Conservation (phyloP, 768 basidiomycete species). For the Suillus decipiens region DNA sequence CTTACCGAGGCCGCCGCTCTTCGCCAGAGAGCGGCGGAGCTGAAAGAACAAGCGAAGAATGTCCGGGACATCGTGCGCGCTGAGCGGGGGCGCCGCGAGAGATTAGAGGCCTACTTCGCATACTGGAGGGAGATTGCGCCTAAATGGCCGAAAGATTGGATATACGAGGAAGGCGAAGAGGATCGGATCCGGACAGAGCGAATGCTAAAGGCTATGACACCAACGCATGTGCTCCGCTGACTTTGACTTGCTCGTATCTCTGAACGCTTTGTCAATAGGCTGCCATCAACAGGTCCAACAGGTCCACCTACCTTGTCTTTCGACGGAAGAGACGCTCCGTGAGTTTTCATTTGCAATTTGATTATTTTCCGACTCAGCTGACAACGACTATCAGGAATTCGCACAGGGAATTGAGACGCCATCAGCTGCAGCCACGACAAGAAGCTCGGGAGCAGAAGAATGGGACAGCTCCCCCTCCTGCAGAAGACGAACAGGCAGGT, state of each 20-base stretch:
- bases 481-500: too few species aligned
- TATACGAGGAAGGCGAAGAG: slow-evolving; percentile 16
- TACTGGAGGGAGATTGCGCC: slow-evolving; percentile 30
- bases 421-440: background rate
- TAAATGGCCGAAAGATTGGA: slow-evolving; percentile 27
- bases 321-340: background rate
- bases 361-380: background rate
- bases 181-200: background rate
- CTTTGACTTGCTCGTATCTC: background rate
- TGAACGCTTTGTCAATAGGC: background rate
- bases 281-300: background rate
- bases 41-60: slow-evolving; percentile 24
- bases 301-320: background rate
- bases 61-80: slow-evolving; percentile 25
- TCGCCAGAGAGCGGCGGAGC: slow-evolving; percentile 19
- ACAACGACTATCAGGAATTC: background rate
- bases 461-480: background rate
- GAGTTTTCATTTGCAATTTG: background rate
- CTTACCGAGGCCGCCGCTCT: slow-evolving; percentile 15
- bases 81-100: slow-evolving; percentile 25
- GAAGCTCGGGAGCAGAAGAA: background rate
- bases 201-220: background rate
- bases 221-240: background rate
- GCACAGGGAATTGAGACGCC: background rate
- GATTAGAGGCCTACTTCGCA: slow-evolving; percentile 29